Conservation (phyloP, 441 rosid genomes). For the Pelargonium citronellum region DNA sequence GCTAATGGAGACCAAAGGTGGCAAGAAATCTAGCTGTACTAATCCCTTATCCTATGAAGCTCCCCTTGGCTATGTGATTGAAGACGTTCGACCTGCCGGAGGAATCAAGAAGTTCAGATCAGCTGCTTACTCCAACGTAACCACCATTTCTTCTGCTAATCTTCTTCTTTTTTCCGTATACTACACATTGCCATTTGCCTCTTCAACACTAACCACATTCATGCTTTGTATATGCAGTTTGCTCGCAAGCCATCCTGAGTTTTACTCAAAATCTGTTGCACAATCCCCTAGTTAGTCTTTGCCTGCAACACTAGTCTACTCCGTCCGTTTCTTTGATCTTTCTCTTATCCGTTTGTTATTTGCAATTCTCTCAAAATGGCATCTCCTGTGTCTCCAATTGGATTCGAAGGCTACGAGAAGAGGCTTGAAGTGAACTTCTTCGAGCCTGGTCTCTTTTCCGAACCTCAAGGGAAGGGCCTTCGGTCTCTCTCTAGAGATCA, state of each 20-base stretch:
- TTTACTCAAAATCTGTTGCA: no score
- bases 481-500: slow-evolving; percentile 32
- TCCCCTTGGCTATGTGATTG: slow-evolving; percentile 56
- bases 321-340: not conserved
- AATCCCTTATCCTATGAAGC: slow-evolving; percentile 36
- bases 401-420: slow-evolving; percentile 40
- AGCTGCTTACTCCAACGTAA: slow-evolving; percentile 59
- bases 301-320: no score
- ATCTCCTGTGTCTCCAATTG: slow-evolving; percentile 26
- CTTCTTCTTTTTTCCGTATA: no score
- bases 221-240: no score
- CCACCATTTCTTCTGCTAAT: no score
- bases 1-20: slow-evolving; percentile 45
- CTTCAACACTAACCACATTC: no score
- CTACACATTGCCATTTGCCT: no score
- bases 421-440: slow-evolving; percentile 30
- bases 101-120: slow-evolving; percentile 54
- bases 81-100: slow-evolving; percentile 55
- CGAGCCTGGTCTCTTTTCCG: slow-evolving; percentile 15
- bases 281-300: no score
- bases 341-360: not conserved
- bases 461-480: slow-evolving; percentile 28
- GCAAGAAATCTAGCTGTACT: slow-evolving; percentile 35
- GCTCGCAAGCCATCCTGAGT: no score
- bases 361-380: not conserved